Base-by-base conservation (phyloP, 768 basidiomycete genomes). In the Leucocoprinus sp. region DNA sequence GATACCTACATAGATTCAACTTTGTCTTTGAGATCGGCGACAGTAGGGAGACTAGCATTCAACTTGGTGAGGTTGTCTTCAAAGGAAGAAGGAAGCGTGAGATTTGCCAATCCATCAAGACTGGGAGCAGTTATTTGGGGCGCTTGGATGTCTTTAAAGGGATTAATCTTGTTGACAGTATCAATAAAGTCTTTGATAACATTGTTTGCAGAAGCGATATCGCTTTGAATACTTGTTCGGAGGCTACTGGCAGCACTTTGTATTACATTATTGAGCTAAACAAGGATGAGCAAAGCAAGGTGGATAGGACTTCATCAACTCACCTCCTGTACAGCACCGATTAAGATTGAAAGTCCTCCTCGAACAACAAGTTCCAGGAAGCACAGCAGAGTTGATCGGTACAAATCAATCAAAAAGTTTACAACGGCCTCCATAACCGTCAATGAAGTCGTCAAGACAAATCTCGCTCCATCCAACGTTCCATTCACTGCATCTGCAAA, bases 381-480 rank as follows among this genome's bases (percentile, higher is more conserved):
- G 62, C 95, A 99, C 42, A 99, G 73, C 57, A 95, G 82, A 2
- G 93, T 87, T 2, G 92, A 93, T 31, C 93, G 84, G 59, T 96
- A 98, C 37, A 84, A 78, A 64, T 91, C 85, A 52, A 98, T 76
- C 52, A 96, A 76, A 63, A 98, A 97, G 56, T 88, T 91, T 64
- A 93, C 82, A 56, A 93, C 75, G 0, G 72, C 80, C 59, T 96
- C 90, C 78, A 95, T 84, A 28, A 81, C 69, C 0, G 87, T 95
- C 45, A 97, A 67, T 2, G 88, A 65, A 31, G 89, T 65, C 27
- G 84, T 66, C 42, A 96, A 72, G 5, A 83, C 74, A 8, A 70
- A 78, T 17, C 87, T 82, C 14, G 91, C 83, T 18, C 74, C 88
- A 44, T 82, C 71, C 63, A 96, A 75, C 0, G 81, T 77, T 11